Percentiles rank a stretch among this genome's conserved stretches.
These are phyloP conservation scores for Porosira glacialis DNA, from an alignment of 352 stramenopile species.

Conservation along the genomic window DNA sequence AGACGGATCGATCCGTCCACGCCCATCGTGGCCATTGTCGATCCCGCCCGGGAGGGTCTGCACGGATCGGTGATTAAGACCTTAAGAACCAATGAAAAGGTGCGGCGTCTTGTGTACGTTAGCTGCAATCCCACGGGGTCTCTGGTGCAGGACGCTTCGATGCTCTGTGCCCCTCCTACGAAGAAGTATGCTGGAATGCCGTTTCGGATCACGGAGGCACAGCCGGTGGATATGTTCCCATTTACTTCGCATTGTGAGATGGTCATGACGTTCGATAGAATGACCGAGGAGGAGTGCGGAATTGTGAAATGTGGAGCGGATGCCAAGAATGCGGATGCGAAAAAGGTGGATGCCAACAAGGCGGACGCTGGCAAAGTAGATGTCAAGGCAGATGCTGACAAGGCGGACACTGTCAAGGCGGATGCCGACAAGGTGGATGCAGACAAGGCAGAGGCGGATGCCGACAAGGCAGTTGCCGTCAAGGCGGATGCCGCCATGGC, in stretches of 20 bases:
- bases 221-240: constrained; percentile 98
- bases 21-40: constrained; percentile 91
- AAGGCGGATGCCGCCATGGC: too few species aligned
- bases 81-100: constrained; percentile 54
- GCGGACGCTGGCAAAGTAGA: too few species aligned
- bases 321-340: too few species aligned
- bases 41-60: constrained; percentile 93
- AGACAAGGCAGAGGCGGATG: too few species aligned
- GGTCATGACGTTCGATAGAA: constrained; percentile 94
- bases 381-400: too few species aligned
- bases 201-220: constrained; percentile 88
- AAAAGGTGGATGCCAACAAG: too few species aligned
- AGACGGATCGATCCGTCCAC: constrained; percentile 31
- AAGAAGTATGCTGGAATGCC: constrained; percentile 88
- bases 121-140: constrained; percentile 97
- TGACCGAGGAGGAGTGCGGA: constrained; percentile 61
- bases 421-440: too few species aligned
- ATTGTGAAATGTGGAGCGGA: too few species aligned
- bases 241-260: constrained; percentile 97
- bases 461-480: too few species aligned
- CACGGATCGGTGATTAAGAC: constrained; percentile 81
- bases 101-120: constrained; percentile 88
- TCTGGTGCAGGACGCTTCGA: constrained; percentile 84
- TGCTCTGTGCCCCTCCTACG: constrained; percentile 89
- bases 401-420: too few species aligned